Evolutionary conservation across 225 moss, liverwort and hornwort species (phyloP).

Genomic region (Pseudoscleropodium purum): DNA sequence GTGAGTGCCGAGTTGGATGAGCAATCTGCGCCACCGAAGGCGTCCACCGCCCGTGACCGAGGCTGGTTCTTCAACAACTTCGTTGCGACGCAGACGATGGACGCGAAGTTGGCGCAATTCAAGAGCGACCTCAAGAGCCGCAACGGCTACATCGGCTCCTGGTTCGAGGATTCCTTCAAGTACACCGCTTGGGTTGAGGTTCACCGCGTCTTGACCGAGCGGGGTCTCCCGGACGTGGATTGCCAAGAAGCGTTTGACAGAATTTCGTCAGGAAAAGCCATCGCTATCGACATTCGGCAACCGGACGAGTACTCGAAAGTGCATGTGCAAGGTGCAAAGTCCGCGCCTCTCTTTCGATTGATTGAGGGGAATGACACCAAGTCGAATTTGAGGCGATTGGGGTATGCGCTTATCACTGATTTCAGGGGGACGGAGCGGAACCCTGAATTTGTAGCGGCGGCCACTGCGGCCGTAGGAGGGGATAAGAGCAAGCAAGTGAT

Average conservation of each 20-base stretch:
- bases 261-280: conserved; percentile 30
- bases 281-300: conserved; percentile 66
- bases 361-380: conserved; percentile 73
- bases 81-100: conserved; percentile 57
- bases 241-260: conserved; percentile 31
- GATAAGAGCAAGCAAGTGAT: conserved; percentile 57
- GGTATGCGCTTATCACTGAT: conserved; percentile 73
- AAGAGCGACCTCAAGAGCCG: conserved; percentile 29
- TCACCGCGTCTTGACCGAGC: conserved; percentile 58
- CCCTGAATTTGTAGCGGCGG: conserved; percentile 55
- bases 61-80: conserved; percentile 58
- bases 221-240: conserved; percentile 45
- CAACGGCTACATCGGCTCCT: conserved; percentile 44
- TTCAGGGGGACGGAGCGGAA: conserved; percentile 86
- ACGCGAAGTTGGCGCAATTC: conserved; percentile 50
- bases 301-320: conserved; percentile 36
- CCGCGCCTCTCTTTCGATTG: conserved; percentile 66
- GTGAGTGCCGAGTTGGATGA: conserved; percentile 31
- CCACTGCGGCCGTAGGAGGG: conserved; percentile 50
- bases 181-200: conserved; percentile 72
- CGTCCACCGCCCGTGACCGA: background rate
- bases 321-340: conserved; percentile 45
- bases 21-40: background rate
- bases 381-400: conserved; percentile 65
- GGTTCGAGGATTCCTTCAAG: conserved; percentile 61